Evolutionary conservation across 176 grass and related monocot genomes (phyloP).

Genomic region (Aegilops longissima): DNA sequence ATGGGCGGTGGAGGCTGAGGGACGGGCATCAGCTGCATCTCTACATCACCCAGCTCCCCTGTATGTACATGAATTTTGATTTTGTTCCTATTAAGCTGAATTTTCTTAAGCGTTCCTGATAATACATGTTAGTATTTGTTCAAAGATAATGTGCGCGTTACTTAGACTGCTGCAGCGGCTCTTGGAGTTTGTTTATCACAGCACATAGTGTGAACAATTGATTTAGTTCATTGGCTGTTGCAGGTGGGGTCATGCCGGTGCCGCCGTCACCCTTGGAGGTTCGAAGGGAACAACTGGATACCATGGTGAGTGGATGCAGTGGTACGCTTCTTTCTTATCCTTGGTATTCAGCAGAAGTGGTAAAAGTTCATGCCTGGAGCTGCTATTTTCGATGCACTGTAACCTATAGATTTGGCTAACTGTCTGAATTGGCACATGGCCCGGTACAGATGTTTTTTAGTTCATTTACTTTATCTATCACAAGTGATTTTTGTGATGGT

Average conservation of each 20-base stretch:
- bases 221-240: neutral
- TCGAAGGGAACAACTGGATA: neutral
- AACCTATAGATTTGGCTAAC: neutral
- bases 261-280: neutral
- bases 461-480: neutral
- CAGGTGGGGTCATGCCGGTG: constrained; percentile 48
- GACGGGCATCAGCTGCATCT: constrained; percentile 62
- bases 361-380: neutral
- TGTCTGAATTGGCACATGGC: neutral
- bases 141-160: neutral
- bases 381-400: neutral
- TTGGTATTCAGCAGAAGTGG: neutral
- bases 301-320: neutral
- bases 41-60: constrained; percentile 75
- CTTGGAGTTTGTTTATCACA: neutral
- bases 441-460: neutral
- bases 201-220: neutral
- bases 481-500: neutral
- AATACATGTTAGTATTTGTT: neutral
- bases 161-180: neutral
- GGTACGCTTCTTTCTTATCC: constrained; percentile 34
- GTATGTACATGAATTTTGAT: constrained; percentile 10
- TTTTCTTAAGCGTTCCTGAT: neutral
- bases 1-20: constrained; percentile 49
- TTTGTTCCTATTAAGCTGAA: neutral